Percentiles rank a stretch among this genome's conserved stretches.
Evolutionary conservation across 2,329 filamentous ascomycete species (phyloP).

Genomic region (Microdochium nivale): DNA sequence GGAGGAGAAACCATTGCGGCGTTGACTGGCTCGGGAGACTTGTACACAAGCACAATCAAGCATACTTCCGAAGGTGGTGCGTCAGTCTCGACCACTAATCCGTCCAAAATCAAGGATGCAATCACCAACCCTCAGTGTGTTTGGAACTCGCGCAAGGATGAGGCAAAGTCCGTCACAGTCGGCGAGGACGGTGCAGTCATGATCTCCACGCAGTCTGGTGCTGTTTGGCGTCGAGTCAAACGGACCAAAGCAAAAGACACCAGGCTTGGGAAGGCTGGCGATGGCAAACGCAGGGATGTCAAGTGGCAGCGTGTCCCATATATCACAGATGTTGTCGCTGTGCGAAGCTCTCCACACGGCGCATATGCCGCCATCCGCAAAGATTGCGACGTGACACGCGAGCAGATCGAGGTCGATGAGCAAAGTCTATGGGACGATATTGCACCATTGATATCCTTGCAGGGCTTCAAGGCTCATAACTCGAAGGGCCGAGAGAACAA

Average conservation of each 20-base stretch:
- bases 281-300: constrained; percentile 73
- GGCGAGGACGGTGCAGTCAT: constrained; percentile 93
- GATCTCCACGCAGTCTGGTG: constrained; percentile 83
- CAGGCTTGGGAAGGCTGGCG: constrained; percentile 24
- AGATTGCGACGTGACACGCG: constrained; percentile 73
- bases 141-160: constrained; percentile 84
- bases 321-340: constrained; percentile 74
- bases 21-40: constrained; percentile 72
- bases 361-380: constrained; percentile 82
- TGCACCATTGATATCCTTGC: constrained; percentile 59
- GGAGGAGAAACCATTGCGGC: constrained; percentile 91
- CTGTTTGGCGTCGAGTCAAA: constrained; percentile 84
- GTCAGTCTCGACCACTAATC: constrained; percentile 78
- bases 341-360: constrained; percentile 82
- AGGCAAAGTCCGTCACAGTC: constrained; percentile 77
- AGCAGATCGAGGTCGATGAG: constrained; percentile 57
- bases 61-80: constrained; percentile 52
- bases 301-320: constrained; percentile 90
- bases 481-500: constrained; percentile 24
- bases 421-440: constrained; percentile 68
- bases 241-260: constrained; percentile 71
- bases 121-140: constrained; percentile 71
- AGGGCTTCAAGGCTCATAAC: constrained; percentile 43
- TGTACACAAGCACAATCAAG: constrained; percentile 77
- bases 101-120: constrained; percentile 78